phyloP scores from a whole-genome alignment of 1,139 yeast species.

The Yamadazyma oceani region DNA sequence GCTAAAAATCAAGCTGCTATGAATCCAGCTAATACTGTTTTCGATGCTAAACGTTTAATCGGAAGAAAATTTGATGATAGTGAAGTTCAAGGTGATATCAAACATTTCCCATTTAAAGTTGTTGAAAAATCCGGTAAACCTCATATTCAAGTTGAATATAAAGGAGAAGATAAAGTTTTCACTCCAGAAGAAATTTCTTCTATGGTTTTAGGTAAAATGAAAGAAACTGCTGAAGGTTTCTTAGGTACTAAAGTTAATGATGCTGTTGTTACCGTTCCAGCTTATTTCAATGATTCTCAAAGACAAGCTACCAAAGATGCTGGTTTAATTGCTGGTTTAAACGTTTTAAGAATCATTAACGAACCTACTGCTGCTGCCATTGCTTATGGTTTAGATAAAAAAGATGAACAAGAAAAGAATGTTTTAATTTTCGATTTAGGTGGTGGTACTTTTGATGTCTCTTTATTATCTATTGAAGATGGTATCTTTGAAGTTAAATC shows the following conservation, averaged over 20 bases:
- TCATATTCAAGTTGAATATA: conserved; percentile 88
- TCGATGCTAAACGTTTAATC: conserved; percentile 97
- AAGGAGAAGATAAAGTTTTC: conserved; percentile 90
- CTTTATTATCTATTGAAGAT: conserved; percentile 86
- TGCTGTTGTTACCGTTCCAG: conserved; percentile 96
- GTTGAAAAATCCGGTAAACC: conserved; percentile 86
- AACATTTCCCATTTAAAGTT: conserved; percentile 97
- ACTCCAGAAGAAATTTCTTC: conserved; percentile 97
- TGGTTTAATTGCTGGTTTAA: conserved; percentile 95
- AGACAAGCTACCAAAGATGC: conserved; percentile 99
- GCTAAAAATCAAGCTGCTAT: conserved; percentile 99
- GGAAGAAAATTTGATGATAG: conserved; percentile 93
- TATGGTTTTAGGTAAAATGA: conserved; percentile 96
- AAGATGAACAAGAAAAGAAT: conserved; percentile 81
- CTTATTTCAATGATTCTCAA: conserved; percentile 96
- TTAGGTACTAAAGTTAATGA: conserved; percentile 91
- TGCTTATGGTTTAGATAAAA: conserved; percentile 97
- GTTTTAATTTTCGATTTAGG: conserved; percentile 93
- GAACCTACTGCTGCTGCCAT: conserved; percentile 99
- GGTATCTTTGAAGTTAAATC: conserved; percentile 97
- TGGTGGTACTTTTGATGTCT: conserved; percentile 99
- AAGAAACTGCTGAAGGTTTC: conserved; percentile 96
- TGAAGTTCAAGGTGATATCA: conserved; percentile 91
- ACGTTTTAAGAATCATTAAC: conserved; percentile 94
- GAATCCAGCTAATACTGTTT: conserved; percentile 95